Conservation (phyloP, 768 basidiomycete genomes). For the Psilocybe sp. region DNA sequence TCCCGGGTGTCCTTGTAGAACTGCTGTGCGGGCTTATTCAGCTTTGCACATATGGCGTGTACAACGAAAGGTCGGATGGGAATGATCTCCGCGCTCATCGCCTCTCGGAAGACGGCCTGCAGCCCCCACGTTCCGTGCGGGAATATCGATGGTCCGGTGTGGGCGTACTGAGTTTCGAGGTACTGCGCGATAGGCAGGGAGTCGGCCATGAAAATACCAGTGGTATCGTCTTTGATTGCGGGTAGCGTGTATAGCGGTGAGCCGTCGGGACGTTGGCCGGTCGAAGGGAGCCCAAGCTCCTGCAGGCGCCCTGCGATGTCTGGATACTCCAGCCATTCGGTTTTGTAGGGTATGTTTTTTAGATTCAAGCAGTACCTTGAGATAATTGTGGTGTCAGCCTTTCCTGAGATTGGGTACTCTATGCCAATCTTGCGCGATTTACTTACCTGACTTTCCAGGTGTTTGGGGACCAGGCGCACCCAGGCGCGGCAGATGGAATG, state of each 20-base stretch:
- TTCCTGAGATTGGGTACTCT: too few relatives aligned
- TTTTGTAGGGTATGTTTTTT: constrained; percentile 36
- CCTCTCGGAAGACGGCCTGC: constrained; percentile 8
- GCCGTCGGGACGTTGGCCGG: constrained; percentile 24
- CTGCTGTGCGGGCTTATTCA: constrained; percentile 5
- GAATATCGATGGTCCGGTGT: constrained; percentile 32
- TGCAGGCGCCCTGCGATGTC: constrained; percentile 36
- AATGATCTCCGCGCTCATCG: background rate
- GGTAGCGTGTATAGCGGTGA: constrained; percentile 42
- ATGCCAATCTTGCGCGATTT: background rate
- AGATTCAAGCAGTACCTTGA: constrained; percentile 26
- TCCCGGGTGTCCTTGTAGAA: constrained; percentile 11
- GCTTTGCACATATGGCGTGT: background rate
- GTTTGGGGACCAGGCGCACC: constrained; percentile 32
- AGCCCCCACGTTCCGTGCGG: constrained; percentile 21
- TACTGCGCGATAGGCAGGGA: constrained; percentile 46
- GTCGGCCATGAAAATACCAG: constrained; percentile 34
- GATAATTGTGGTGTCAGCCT: background rate
- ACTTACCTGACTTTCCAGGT: constrained; percentile 31
- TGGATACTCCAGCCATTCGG: constrained; percentile 47
- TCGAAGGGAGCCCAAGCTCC: constrained; percentile 33
- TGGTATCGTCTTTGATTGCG: constrained; percentile 43
- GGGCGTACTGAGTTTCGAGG: constrained; percentile 47
- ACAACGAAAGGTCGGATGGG: constrained; percentile 5
- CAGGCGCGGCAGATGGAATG: constrained; percentile 26